phyloP scores from a whole-genome alignment of 2,329 filamentous ascomycete species.

The Epicoccum sorghinum region DNA sequence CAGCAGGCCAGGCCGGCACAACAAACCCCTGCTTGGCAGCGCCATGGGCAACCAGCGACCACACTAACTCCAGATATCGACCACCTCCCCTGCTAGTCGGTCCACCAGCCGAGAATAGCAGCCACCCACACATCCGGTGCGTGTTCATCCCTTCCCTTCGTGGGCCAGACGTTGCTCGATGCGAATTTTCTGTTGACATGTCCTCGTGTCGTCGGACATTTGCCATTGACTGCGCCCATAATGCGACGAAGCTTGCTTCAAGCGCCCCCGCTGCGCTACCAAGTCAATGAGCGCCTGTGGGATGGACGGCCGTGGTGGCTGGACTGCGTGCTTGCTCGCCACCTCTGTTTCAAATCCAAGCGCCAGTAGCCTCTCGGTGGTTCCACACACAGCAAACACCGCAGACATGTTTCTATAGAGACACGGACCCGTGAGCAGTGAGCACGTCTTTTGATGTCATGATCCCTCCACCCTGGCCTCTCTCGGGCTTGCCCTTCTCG shows the following conservation, averaged over 20 bases:
- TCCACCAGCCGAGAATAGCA: constrained; percentile 18
- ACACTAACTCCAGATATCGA: constrained; percentile 9
- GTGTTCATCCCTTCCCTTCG: constrained; percentile 15
- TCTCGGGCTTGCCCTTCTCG: constrained; percentile 16
- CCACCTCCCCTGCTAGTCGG: constrained; percentile 2
- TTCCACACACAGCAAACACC: constrained; percentile 13
- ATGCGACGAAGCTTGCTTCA: constrained; percentile 8
- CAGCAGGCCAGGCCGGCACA: constrained; percentile 3
- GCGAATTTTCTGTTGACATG: constrained; percentile 15
- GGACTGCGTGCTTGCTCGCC: constrained; percentile 11
- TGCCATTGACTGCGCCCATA: constrained; percentile 2
- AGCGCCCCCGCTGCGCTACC: not conserved
- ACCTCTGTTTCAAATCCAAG: constrained; percentile 10
- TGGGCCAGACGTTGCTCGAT: constrained; percentile 8
- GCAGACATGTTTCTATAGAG: constrained; percentile 20
- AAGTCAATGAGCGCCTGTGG: not conserved
- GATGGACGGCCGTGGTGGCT: not conserved
- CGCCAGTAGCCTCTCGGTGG: constrained; percentile 8
- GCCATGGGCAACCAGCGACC: constrained; percentile 12
- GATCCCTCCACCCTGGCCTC: constrained; percentile 2
- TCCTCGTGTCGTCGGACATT: constrained; percentile 11
- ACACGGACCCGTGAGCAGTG: constrained; percentile 4
- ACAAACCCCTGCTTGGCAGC: constrained; percentile 15
- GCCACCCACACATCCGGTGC: constrained; percentile 4
- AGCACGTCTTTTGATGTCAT: constrained; percentile 18